Evolutionary conservation across 2,329 filamentous ascomycete species (phyloP).

Genomic region (Trichoderma koningiopsis): DNA sequence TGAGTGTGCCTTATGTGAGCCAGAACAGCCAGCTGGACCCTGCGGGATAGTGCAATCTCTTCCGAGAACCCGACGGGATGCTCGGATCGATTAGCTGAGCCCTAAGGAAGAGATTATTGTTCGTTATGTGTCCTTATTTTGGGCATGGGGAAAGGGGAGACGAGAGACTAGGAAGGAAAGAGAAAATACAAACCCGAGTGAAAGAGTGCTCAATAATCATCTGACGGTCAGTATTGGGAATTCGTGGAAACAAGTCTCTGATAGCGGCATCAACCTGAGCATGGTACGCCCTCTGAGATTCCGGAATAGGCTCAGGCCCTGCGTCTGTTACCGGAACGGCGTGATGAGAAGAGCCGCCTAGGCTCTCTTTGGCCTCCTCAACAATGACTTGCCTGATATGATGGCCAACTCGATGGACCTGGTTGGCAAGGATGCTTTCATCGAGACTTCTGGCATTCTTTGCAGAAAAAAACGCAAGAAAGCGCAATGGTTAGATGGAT

Average conservation of each 20-base stretch:
- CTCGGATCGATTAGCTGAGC: slow-evolving; percentile 53
- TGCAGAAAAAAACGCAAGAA: background rate
- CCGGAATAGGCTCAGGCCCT: slow-evolving; percentile 60
- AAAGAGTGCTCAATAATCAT: slow-evolving; percentile 66
- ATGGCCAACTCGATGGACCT: slow-evolving; percentile 62
- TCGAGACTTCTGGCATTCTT: slow-evolving; percentile 38
- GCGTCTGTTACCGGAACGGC: slow-evolving; percentile 32
- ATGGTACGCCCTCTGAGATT: slow-evolving; percentile 61
- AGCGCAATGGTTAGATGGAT: background rate
- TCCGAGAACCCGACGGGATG: slow-evolving; percentile 60
- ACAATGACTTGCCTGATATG: slow-evolving; percentile 63
- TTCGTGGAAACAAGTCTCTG: slow-evolving; percentile 65
- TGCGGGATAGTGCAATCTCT: slow-evolving; percentile 59
- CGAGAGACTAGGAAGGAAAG: background rate
- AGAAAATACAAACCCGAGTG: slow-evolving; percentile 53
- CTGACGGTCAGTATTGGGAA: slow-evolving; percentile 65
- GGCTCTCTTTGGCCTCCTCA: slow-evolving; percentile 51
- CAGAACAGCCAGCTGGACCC: slow-evolving; percentile 66
- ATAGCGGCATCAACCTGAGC: slow-evolving; percentile 63
- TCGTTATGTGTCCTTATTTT: slow-evolving; percentile 17
- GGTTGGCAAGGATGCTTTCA: slow-evolving; percentile 48
- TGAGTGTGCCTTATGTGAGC: slow-evolving; percentile 69
- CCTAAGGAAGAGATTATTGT: slow-evolving; percentile 41
- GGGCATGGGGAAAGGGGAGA: background rate
- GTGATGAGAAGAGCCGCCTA: slow-evolving; percentile 34